phyloP scores from a whole-genome alignment of 352 stramenopile species.

The Plasmopara muralis region DNA sequence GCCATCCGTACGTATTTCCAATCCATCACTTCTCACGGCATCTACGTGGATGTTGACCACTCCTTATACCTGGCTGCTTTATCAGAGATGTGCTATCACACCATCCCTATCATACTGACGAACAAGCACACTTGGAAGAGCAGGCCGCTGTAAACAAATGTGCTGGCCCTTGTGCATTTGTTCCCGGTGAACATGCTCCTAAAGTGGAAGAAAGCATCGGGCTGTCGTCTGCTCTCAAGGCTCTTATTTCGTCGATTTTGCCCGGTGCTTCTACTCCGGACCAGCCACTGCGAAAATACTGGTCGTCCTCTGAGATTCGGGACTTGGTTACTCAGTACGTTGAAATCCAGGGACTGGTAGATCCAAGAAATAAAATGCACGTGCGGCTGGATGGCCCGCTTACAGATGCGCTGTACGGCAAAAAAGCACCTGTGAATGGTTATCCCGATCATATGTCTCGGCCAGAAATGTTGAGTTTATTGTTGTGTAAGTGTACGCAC shows the following conservation, averaged over 20 bases:
- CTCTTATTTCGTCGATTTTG: slow-evolving; percentile 35
- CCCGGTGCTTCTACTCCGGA: slow-evolving; percentile 7
- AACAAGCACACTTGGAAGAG: slow-evolving; percentile 45
- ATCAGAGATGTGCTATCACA: slow-evolving; percentile 53
- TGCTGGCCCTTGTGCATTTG: slow-evolving; percentile 33
- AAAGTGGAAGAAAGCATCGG: slow-evolving; percentile 63
- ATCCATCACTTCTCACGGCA: neutral
- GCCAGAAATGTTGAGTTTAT: slow-evolving; percentile 41
- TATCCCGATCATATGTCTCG: slow-evolving; percentile 57
- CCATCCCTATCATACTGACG: slow-evolving; percentile 43
- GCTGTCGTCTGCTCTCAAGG: slow-evolving; percentile 47
- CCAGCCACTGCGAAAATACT: slow-evolving; percentile 47
- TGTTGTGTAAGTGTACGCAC: slow-evolving; percentile 57
- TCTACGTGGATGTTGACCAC: neutral
- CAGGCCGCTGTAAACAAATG: slow-evolving; percentile 31
- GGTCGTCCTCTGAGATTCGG: slow-evolving; percentile 40
- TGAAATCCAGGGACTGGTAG: slow-evolving; percentile 44
- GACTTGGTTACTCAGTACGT: slow-evolving; percentile 60
- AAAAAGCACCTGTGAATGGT: slow-evolving; percentile 46
- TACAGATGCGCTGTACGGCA: slow-evolving; percentile 68
- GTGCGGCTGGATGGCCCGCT: slow-evolving; percentile 55
- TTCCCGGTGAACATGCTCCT: slow-evolving; percentile 54
- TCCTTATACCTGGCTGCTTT: neutral
- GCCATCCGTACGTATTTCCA: slow-evolving; percentile 59
- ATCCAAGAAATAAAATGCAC: slow-evolving; percentile 58